Evolutionary conservation across 2,329 filamentous ascomycete species (phyloP).

Genomic region (Zymoseptoria pseudotritici): DNA sequence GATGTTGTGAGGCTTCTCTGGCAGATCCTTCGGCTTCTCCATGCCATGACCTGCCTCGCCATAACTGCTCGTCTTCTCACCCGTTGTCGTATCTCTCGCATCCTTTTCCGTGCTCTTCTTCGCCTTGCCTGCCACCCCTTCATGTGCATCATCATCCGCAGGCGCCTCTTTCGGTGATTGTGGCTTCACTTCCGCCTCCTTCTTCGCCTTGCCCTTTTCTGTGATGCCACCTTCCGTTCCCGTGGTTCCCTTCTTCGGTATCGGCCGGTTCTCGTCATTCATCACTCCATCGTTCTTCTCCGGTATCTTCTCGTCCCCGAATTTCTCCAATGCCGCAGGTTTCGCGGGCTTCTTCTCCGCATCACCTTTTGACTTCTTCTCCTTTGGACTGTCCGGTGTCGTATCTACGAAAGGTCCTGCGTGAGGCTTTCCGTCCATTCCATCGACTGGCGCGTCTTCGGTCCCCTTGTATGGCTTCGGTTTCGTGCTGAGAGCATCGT

Average conservation of each 20-base stretch:
- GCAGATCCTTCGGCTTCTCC: constrained; percentile 54
- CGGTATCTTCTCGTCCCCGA: constrained; percentile 37
- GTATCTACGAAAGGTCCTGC: constrained; percentile 69
- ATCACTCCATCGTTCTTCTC: constrained; percentile 72
- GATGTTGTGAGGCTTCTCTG: constrained; percentile 67
- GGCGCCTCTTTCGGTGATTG: constrained; percentile 79
- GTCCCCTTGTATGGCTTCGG: constrained; percentile 43
- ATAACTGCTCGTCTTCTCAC: constrained; percentile 16
- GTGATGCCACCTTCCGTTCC: constrained; percentile 86
- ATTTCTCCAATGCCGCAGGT: constrained; percentile 42
- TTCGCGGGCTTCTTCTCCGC: constrained; percentile 26
- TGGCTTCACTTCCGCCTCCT: constrained; percentile 64
- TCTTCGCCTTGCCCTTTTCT: constrained; percentile 72
- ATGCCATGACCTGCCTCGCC: constrained; percentile 28
- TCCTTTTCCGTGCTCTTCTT: constrained; percentile 31
- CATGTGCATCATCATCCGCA: constrained; percentile 72
- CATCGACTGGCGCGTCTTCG: constrained; percentile 84
- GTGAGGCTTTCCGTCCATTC: constrained; percentile 88
- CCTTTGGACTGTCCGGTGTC: constrained; percentile 22
- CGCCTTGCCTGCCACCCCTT: constrained; percentile 38
- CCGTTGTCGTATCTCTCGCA: constrained; percentile 26
- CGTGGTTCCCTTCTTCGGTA: constrained; percentile 76
- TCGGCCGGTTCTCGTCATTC: constrained; percentile 72
- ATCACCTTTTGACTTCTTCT: constrained; percentile 18
- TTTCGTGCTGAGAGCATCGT: constrained; percentile 7